Evolutionary conservation across 768 basidiomycete species (phyloP).

Genomic region (Chiua virens): DNA sequence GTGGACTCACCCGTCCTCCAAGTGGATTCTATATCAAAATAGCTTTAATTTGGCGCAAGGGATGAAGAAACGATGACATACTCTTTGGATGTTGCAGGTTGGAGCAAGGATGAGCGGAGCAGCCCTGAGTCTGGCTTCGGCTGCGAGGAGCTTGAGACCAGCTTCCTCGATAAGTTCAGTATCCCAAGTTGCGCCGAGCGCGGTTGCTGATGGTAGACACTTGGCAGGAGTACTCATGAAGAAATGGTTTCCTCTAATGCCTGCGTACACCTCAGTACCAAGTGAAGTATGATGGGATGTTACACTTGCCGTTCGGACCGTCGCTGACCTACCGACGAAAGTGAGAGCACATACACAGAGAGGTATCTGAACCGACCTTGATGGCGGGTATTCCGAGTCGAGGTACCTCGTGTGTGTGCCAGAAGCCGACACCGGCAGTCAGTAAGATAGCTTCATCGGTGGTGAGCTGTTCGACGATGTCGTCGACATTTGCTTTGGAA

Average conservation of each 20-base stretch:
- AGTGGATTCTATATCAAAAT: conserved; percentile 53
- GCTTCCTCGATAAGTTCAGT: conserved; percentile 59
- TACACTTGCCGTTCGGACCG: conserved; percentile 67
- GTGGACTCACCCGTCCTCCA: conserved; percentile 56
- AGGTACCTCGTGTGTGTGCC: conserved; percentile 68
- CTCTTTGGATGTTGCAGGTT: conserved; percentile 84
- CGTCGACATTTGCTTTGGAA: conserved; percentile 57
- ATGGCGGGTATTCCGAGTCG: conserved; percentile 70
- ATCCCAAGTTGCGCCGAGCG: conserved; percentile 76
- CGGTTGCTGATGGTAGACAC: conserved; percentile 73
- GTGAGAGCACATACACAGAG: conserved; percentile 14
- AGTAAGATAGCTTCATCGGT: conserved; percentile 74
- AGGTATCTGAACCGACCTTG: conserved; percentile 40
- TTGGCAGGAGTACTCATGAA: conserved; percentile 83
- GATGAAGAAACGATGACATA: conserved; percentile 26
- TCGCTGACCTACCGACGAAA: conserved; percentile 56
- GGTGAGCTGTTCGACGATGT: conserved; percentile 64
- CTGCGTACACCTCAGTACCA: conserved; percentile 22
- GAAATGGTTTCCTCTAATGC: conserved; percentile 70
- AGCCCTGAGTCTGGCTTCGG: conserved; percentile 68
- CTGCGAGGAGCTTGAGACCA: conserved; percentile 63
- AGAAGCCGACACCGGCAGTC: conserved; percentile 74
- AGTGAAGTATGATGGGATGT: neutral
- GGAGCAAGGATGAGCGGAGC: conserved; percentile 75
- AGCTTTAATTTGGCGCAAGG: neutral